Base-by-base conservation (phyloP, 805 yeast genomes). In the Ogataea paradorogensis region DNA sequence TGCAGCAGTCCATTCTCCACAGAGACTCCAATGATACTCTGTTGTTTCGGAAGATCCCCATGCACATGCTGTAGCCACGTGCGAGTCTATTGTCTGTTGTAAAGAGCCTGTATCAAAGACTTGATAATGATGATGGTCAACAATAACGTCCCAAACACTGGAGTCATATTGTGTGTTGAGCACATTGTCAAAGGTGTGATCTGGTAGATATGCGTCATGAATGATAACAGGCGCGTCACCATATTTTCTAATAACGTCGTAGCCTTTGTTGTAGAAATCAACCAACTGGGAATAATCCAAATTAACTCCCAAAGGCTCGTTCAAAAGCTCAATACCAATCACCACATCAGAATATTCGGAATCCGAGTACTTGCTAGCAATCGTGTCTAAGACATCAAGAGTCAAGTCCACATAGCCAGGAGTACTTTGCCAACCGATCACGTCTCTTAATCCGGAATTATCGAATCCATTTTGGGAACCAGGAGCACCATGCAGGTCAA, bases 381-480 rank as follows among this genome's bases (percentile, higher is more conserved):
- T 70, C 16, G 66, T 54, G 15, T 68, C 56, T 40, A 90, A 62
- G 2, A 80, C 86, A 5, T 69, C 58, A 35, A 76, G 54, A 1
- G 95, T 82, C 13, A 76, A 51, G 23, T 70, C 62, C 31, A 73
- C 65, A 35, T 58, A 48, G 14, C 52, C 58, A 42, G 72, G 69
- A 24, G 68, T 71, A 31, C 71, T 57, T 54, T 73, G 83, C 78
- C 84, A 88, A 3, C 61, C 62, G 33, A 70, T 15, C 2, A 53
- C 27, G 57, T 83, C 96, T 54, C 95, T 75, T 47, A 76, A 66
- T 20, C 98, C 98, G 7, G 95, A 86, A 69, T 90, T 90, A 63
- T 90, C 98, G 56, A 88, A 91, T 10, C 97, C 97, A 60, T 90
- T 90, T 63, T 90, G 98, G 15, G 95, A 84, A 15, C 96, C 97